Evolutionary conservation across 2,329 filamentous ascomycete species (phyloP), one percentile per base, ranked within the genome.

Genomic region (Aspergillus sp.): DNA sequence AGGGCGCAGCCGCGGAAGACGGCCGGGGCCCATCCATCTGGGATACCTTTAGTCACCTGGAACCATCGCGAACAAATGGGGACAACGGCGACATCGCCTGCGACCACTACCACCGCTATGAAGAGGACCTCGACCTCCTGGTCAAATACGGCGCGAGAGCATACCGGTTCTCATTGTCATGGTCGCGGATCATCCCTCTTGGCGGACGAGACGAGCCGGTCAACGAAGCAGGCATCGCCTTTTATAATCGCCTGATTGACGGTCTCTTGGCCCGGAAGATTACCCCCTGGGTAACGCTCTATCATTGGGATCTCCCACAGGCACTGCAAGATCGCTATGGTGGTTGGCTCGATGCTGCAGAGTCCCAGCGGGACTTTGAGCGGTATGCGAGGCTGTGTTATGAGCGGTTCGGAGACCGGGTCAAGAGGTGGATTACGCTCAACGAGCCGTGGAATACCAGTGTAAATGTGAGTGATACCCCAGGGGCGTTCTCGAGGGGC

Each of bases 11-110:
- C 7, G 68, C 69, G 28, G 70, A 71, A 51, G 78, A 78, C 59
- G 77, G 77, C 25, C 67, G 72, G 28, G 74, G 73, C 11, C 71
- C 69, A 7, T 74, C 73, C 7, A 74, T 79, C 11, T 78, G 77
- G 76, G 77, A 80, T 61, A 74, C 71, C 3, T 69, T 77, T 31
- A 59, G 57, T 54, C 73, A 68, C 69, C 76, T 79, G 25, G 68
- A 62, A 57, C 74, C 60, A 7, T 69, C 45, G 50, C 64, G 63
- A 59, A 76, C 64, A 60, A 73, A 62, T 58, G 73, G 55, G 64
- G 75, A 72, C 25, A 80, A 73, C 46, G 83, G 80, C 0, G 82
- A 85, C 64, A 69, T 85, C 22, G 77, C 78, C 3, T 77, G 79
- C 59, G 78, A 81, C 56, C 75, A 81, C 58, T 83, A 83, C 62